These are phyloP conservation scores for Pyrenophora graminea DNA, from an alignment of 2,329 filamentous ascomycete genomes.

Conservation along the genomic window DNA sequence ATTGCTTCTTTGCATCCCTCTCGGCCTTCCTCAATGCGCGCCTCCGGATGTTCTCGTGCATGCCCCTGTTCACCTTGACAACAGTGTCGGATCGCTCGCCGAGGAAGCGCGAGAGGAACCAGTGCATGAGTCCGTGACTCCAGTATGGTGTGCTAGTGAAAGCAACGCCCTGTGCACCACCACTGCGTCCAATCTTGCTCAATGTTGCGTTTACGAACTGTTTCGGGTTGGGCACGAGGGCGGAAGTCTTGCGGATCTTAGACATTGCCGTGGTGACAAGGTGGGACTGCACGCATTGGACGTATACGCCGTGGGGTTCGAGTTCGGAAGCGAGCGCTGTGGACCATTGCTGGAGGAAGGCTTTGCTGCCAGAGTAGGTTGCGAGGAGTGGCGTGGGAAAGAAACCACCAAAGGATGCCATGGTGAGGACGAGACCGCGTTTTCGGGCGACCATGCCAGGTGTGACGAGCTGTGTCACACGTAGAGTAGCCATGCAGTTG, in stretches of 20 bases:
- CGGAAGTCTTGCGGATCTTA: constrained; percentile 81
- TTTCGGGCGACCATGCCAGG: constrained; percentile 84
- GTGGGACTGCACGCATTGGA: constrained; percentile 91
- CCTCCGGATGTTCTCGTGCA: constrained; percentile 82
- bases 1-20: constrained; percentile 73
- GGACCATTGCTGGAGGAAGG: constrained; percentile 97
- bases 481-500: constrained; percentile 90
- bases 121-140: constrained; percentile 88
- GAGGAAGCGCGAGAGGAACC: constrained; percentile 68
- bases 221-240: constrained; percentile 79
- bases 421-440: constrained; percentile 88
- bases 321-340: constrained; percentile 83
- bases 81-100: constrained; percentile 62
- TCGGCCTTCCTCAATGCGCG: constrained; percentile 83
- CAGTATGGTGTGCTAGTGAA: constrained; percentile 92
- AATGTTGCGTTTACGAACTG: constrained; percentile 80
- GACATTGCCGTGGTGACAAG: constrained; percentile 96
- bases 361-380: constrained; percentile 97
- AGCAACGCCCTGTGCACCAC: constrained; percentile 76
- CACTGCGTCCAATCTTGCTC: constrained; percentile 76
- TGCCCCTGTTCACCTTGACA: constrained; percentile 65
- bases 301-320: constrained; percentile 76
- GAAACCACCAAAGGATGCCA: constrained; percentile 95
- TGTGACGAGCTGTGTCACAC: constrained; percentile 81
- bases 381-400: constrained; percentile 89